Evolutionary conservation across 2,329 filamentous ascomycete genomes (phyloP).

Genomic region (Cladorrhinum sp.): DNA sequence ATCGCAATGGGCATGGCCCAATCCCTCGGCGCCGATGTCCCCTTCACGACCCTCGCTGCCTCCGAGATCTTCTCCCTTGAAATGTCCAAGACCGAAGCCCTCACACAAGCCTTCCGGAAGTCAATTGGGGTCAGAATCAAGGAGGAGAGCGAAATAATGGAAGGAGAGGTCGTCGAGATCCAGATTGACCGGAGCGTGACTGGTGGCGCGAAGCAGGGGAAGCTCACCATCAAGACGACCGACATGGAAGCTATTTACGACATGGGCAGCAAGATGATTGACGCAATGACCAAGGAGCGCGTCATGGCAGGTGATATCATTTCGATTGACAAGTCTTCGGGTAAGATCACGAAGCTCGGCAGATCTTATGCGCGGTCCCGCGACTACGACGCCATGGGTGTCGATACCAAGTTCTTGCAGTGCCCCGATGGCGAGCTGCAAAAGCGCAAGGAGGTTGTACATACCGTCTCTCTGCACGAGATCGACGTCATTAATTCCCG

Average conservation of each 20-base stretch:
- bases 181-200: conserved; percentile 97
- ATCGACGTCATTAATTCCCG: conserved; percentile 99
- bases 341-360: conserved; percentile 96
- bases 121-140: conserved; percentile 98
- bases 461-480: conserved; percentile 95
- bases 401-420: conserved; percentile 96
- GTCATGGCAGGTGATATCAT: conserved; percentile 99
- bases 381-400: conserved; percentile 99
- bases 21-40: conserved; percentile 87
- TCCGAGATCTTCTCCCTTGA: conserved; percentile 98
- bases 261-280: conserved; percentile 99
- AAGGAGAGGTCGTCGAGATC: conserved; percentile 98
- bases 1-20: conserved; percentile 99
- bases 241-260: conserved; percentile 99
- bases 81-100: conserved; percentile 98
- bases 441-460: conserved; percentile 93
- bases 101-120: conserved; percentile 98
- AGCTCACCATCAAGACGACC: conserved; percentile 98
- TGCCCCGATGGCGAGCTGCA: conserved; percentile 97
- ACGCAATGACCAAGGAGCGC: conserved; percentile 98
- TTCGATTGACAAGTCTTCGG: conserved; percentile 96
- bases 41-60: conserved; percentile 92
- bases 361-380: conserved; percentile 91
- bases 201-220: conserved; percentile 95
- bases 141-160: conserved; percentile 98